Evolutionary conservation across 2,329 filamentous ascomycete species (phyloP).

Genomic region (Aspergillus sp.): DNA sequence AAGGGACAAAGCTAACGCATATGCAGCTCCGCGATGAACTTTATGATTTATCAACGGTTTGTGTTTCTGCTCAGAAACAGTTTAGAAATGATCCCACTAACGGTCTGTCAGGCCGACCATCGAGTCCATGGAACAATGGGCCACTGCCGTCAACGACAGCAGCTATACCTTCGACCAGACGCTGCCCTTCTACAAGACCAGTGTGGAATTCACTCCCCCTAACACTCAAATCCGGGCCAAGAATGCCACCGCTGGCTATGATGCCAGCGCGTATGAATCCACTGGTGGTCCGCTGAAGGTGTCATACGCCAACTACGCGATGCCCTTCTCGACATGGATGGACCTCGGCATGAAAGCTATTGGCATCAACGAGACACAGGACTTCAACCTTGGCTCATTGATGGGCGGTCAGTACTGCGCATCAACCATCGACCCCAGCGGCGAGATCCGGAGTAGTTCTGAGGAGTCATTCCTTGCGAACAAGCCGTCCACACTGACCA

Average conservation of each 20-base stretch:
- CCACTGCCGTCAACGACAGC: slow-evolving; percentile 24
- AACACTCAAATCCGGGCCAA: slow-evolving; percentile 12
- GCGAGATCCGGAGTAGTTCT: slow-evolving; percentile 31
- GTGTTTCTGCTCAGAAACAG: slow-evolving; percentile 1
- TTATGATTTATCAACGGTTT: slow-evolving; percentile 28
- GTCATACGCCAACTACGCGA: slow-evolving; percentile 45
- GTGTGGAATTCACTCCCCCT: slow-evolving; percentile 30
- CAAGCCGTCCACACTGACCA: slow-evolving; percentile 35
- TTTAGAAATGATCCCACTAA: background rate
- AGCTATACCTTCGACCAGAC: slow-evolving; percentile 31
- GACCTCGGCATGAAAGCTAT: slow-evolving; percentile 43
- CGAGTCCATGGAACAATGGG: slow-evolving; percentile 25
- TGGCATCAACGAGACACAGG: slow-evolving; percentile 40
- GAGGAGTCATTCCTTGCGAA: slow-evolving; percentile 41
- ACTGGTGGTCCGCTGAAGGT: slow-evolving; percentile 42
- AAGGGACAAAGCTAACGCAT: background rate
- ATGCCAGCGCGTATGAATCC: slow-evolving; percentile 21
- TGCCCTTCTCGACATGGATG: slow-evolving; percentile 45
- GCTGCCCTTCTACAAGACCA: slow-evolving; percentile 31
- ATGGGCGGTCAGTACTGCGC: slow-evolving; percentile 44
- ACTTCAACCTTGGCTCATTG: slow-evolving; percentile 48
- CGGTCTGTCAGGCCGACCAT: slow-evolving; percentile 12
- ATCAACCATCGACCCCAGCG: slow-evolving; percentile 30
- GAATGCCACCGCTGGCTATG: slow-evolving; percentile 26
- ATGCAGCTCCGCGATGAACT: slow-evolving; percentile 25